Conservation (phyloP, 2,329 filamentous ascomycete species). For the Camillea tinctor region DNA sequence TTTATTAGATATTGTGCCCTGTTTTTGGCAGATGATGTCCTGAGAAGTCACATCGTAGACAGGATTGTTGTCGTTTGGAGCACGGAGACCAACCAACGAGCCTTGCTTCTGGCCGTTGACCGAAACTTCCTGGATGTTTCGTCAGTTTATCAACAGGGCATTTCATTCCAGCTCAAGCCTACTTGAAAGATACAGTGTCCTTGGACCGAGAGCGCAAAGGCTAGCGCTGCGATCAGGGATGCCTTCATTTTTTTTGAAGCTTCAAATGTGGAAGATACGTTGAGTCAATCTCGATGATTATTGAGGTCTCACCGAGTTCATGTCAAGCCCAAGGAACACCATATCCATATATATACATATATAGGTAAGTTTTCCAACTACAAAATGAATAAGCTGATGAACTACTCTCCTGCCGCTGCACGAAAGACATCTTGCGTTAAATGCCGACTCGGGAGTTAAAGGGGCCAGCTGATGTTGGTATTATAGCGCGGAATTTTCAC, state of each 20-base stretch:
- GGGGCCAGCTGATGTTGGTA: neutral
- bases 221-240: slow-evolving; percentile 33
- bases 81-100: slow-evolving; percentile 44
- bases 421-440: neutral
- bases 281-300: neutral
- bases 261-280: neutral
- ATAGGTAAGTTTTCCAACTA: neutral
- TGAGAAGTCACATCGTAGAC: slow-evolving; percentile 48
- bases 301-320: neutral
- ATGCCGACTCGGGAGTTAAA: neutral
- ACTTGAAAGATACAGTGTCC: slow-evolving; percentile 45
- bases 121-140: slow-evolving; percentile 39
- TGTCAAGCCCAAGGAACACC: neutral
- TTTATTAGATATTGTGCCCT: slow-evolving; percentile 39
- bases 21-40: slow-evolving; percentile 50
- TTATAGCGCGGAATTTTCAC: neutral
- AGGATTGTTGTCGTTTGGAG: slow-evolving; percentile 52
- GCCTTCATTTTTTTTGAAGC: slow-evolving; percentile 26
- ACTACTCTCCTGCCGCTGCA: neutral
- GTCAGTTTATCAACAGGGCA: slow-evolving; percentile 10
- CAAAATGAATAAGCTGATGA: neutral
- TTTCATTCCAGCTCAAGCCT: slow-evolving; percentile 1
- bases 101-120: slow-evolving; percentile 46
- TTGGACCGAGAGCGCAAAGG: slow-evolving; percentile 36
- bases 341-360: neutral